Conservation (phyloP, 2,329 filamentous ascomycete genomes). For the Bertia moriformis region DNA sequence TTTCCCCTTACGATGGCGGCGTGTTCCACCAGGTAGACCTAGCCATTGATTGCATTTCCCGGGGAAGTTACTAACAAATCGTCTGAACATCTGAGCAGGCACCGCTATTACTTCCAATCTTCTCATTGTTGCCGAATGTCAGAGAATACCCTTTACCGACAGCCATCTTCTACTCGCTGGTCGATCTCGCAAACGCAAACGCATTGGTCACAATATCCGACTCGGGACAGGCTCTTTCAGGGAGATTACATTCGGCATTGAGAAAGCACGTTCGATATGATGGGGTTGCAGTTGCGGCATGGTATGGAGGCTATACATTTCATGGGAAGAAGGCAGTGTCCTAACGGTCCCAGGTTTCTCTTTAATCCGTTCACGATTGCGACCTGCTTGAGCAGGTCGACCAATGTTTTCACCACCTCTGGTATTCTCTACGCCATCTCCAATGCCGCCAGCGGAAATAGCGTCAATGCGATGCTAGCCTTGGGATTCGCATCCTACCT, state of each 20-base stretch:
- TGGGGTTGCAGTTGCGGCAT: slow-evolving; percentile 61
- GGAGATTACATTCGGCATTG: slow-evolving; percentile 64
- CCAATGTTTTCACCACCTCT: slow-evolving; percentile 74
- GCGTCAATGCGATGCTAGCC: slow-evolving; percentile 66
- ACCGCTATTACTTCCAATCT: slow-evolving; percentile 78
- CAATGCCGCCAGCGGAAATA: slow-evolving; percentile 62
- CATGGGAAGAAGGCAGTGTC: no score
- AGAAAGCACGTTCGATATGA: slow-evolving; percentile 63
- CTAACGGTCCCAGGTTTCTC: slow-evolving; percentile 52
- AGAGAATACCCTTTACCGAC: slow-evolving; percentile 56
- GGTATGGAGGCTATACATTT: no score
- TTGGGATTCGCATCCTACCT: slow-evolving; percentile 79
- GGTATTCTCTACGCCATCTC: slow-evolving; percentile 74
- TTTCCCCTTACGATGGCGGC: slow-evolving; percentile 92
- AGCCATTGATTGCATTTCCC: no score
- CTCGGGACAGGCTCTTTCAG: slow-evolving; percentile 63
- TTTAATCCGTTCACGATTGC: slow-evolving; percentile 91
- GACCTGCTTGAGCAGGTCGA: slow-evolving; percentile 79
- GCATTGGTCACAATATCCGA: slow-evolving; percentile 68
- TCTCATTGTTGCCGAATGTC: slow-evolving; percentile 69
- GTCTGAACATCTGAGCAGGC: no score
- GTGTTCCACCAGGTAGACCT: slow-evolving; percentile 47
- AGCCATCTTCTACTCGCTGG: slow-evolving; percentile 62
- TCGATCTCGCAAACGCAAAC: slow-evolving; percentile 72
- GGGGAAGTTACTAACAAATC: no score